Evolutionary conservation across 441 rosid species (phyloP).

Genomic region (Croton setiger): DNA sequence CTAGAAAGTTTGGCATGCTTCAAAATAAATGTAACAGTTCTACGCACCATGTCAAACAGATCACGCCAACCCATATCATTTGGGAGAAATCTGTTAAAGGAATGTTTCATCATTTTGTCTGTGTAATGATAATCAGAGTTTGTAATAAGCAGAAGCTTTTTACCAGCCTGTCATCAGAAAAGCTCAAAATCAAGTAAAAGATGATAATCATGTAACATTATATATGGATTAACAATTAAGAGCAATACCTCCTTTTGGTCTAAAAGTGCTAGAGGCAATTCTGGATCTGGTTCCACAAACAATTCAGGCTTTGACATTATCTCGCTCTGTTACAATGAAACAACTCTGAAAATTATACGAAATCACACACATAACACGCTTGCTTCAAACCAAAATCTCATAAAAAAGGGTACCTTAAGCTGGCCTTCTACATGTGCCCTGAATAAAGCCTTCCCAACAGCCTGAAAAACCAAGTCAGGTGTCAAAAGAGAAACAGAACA

Average conservation of each 20-base stretch:
- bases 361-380: slow-evolving; percentile 12
- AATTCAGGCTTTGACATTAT: slow-evolving; percentile 96
- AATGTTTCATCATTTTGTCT: slow-evolving; percentile 96
- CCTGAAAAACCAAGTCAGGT: slow-evolving; percentile 45
- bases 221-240: slow-evolving; percentile 10
- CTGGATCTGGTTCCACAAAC: slow-evolving; percentile 96
- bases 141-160: slow-evolving; percentile 91
- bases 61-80: slow-evolving; percentile 94
- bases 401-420: slow-evolving; percentile 63
- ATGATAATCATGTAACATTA: slow-evolving; percentile 17
- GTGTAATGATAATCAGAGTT: slow-evolving; percentile 95
- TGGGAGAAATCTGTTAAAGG: slow-evolving; percentile 86
- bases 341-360: slow-evolving; percentile 19
- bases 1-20: slow-evolving; percentile 10
- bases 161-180: slow-evolving; percentile 72
- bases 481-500: slow-evolving; percentile 20
- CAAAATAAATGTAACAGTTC: slow-evolving; percentile 7
- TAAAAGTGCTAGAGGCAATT: slow-evolving; percentile 84
- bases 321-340: slow-evolving; percentile 59
- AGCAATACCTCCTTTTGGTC: slow-evolving; percentile 89
- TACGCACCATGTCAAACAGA: slow-evolving; percentile 84
- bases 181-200: slow-evolving; percentile 18
- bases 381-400: slow-evolving; percentile 2
- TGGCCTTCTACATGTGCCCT: slow-evolving; percentile 98
- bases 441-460: slow-evolving; percentile 94